Evolutionary conservation across 441 rosid species (phyloP).

Genomic region (Euphorbia corollata): DNA sequence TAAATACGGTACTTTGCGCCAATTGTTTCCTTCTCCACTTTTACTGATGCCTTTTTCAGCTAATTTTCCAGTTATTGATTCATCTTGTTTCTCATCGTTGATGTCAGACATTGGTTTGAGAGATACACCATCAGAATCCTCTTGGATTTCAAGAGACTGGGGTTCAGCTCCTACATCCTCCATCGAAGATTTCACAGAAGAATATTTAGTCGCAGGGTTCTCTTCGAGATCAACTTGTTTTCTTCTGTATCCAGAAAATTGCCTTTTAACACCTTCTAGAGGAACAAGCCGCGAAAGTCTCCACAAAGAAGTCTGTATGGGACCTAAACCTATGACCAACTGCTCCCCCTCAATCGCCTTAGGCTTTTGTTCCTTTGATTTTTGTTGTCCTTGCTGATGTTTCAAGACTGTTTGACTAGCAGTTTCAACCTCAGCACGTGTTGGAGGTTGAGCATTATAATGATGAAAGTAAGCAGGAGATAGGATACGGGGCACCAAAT

Average conservation of each 20-base stretch:
- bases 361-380: conserved; percentile 38
- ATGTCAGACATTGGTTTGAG: conserved; percentile 63
- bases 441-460: conserved; percentile 60
- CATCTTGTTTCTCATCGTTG: conserved; percentile 29
- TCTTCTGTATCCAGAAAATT: conserved; percentile 50
- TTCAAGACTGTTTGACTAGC: conserved; percentile 30
- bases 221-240: conserved; percentile 41
- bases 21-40: conserved; percentile 43
- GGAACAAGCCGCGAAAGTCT: conserved; percentile 93
- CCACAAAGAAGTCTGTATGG: conserved; percentile 88
- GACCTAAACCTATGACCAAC: conserved; percentile 90
- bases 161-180: conserved; percentile 68
- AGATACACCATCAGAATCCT: conserved; percentile 90
- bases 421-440: conserved; percentile 39
- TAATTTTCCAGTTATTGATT: conserved; percentile 31
- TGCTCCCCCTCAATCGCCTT: conserved; percentile 60
- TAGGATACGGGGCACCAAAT: conserved; percentile 87
- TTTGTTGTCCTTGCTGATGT: conserved; percentile 32
- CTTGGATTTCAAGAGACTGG: conserved; percentile 87
- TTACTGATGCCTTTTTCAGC: conserved; percentile 33
- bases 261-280: conserved; percentile 59
- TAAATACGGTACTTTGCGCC: conserved; percentile 72
- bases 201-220: conserved; percentile 33
- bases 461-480: conserved; percentile 98
- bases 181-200: conserved; percentile 35